Base-by-base conservation (phyloP, 2,329 filamentous ascomycete genomes). In the Cadophora gregata region DNA sequence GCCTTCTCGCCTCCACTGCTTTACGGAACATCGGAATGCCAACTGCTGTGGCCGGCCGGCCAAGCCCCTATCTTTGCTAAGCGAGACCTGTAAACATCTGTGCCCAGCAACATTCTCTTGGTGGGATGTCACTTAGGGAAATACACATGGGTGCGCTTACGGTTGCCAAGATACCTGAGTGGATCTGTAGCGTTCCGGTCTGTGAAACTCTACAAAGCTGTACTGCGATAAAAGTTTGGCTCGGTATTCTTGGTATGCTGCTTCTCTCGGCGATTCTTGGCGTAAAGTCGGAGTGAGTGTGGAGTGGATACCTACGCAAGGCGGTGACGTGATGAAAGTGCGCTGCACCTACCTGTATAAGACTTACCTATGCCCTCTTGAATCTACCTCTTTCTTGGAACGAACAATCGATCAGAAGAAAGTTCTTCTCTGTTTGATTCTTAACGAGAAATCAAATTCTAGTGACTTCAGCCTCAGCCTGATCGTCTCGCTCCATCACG, bases 301-400 rank as follows among this genome's bases (percentile, higher is more conserved):
- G n/a, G 42, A 33, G 53, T 56, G n/a, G 53, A 31, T 33, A 56
- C n/a, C n/a, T n/a, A 36, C 29, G 53, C 14, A 9, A 56, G 53
- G 29, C 53, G 29, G 53, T 56, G 53, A 56, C 53, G 53, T 56
- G 53, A 55, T 55, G 53, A 10, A 14, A 36, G 4, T 21, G 27
- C 16, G 27, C 50, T 53, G 53, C n/a, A 9, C 53, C n/a, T 31
- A 27, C 25, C 31, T 31, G 31, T 33, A 24, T 36, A 56, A 56
- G 53, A 36, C 29, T 33, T 42, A 31, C 7, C 27, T 21, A n/a
- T 9, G 27, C 14, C 53, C 31, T 21, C 12, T 42, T 42, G 38
- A 2, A 4, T 8, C 16, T 56, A n/a, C n/a, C 19, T 53, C 50
- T n/a, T 31, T n/a, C 50, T 8, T 21, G 14, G 42, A 47, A 2